Conservation (phyloP, 2,329 filamentous ascomycete genomes). For the Botrytis squamosa region DNA sequence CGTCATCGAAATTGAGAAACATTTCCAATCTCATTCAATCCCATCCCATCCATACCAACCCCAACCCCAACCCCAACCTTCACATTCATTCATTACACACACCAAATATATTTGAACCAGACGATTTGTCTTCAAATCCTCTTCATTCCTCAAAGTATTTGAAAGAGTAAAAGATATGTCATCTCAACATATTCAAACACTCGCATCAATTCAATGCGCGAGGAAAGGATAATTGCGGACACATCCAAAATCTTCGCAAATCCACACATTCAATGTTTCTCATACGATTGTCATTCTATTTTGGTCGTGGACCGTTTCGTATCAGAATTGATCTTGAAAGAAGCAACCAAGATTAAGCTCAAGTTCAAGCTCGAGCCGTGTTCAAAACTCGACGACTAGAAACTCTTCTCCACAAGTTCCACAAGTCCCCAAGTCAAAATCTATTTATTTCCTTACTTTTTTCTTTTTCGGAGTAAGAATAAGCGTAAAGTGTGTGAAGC, state of each 20-base stretch:
- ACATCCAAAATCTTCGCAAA: background rate
- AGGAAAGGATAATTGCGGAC: background rate
- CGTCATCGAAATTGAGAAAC: background rate
- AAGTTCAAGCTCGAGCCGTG: background rate
- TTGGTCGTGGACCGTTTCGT: background rate
- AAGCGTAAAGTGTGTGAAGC: constrained; percentile 4
- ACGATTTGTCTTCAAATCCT: background rate
- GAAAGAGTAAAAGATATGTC: background rate
- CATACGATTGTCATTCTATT: background rate
- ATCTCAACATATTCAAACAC: constrained; percentile 8
- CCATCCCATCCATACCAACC: background rate
- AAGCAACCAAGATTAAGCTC: background rate
- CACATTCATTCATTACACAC: background rate
- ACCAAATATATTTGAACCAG: background rate
- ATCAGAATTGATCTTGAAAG: background rate
- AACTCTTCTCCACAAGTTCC: background rate
- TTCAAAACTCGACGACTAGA: background rate
- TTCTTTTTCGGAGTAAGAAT: background rate
- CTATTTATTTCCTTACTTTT: background rate
- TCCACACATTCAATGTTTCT: background rate
- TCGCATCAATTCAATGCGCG: background rate
- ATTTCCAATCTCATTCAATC: background rate
- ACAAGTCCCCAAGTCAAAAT: background rate
- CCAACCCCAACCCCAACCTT: background rate
- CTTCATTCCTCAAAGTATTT: background rate